These are phyloP conservation scores for Serendipita sp. DNA, from an alignment of 768 basidiomycete genomes.

Conservation along the genomic window DNA sequence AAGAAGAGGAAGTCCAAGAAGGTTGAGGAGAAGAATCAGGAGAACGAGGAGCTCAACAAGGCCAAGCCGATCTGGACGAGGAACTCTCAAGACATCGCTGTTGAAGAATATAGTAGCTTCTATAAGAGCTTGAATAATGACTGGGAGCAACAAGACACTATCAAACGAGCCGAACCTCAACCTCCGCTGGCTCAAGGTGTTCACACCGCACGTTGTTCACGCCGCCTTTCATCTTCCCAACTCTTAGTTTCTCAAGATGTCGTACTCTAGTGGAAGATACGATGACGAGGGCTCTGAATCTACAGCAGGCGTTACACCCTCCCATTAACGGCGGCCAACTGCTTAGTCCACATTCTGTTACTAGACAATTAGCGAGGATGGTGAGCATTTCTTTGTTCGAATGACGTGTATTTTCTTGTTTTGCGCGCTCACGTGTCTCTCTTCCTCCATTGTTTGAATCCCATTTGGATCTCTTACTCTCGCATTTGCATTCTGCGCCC, in stretches of 20 bases:
- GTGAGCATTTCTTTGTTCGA: neutral
- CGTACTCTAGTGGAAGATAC: neutral
- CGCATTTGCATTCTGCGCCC: neutral
- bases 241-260: neutral
- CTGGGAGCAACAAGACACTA: slow-evolving; percentile 98
- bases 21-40: slow-evolving; percentile 71
- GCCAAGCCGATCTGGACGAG: slow-evolving; percentile 99
- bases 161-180: slow-evolving; percentile 40
- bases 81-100: slow-evolving; percentile 83
- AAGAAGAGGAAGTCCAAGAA: slow-evolving; percentile 82
- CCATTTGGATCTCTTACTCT: neutral
- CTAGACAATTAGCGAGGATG: neutral
- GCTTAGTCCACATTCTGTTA: neutral
- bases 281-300: neutral
- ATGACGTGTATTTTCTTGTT: neutral
- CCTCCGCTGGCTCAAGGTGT: too few species aligned
- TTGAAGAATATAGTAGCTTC: slow-evolving; percentile 89
- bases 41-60: slow-evolving; percentile 99
- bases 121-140: slow-evolving; percentile 99
- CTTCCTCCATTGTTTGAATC: neutral
- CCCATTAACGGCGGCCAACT: neutral
- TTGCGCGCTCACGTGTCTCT: neutral
- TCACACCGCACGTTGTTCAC: too few species aligned
- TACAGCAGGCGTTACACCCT: neutral
- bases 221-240: too few species aligned